These are phyloP conservation scores for Malassezia slooffiae DNA, from an alignment of 1,284 basidiomycete genomes.

Conservation along the genomic window DNA sequence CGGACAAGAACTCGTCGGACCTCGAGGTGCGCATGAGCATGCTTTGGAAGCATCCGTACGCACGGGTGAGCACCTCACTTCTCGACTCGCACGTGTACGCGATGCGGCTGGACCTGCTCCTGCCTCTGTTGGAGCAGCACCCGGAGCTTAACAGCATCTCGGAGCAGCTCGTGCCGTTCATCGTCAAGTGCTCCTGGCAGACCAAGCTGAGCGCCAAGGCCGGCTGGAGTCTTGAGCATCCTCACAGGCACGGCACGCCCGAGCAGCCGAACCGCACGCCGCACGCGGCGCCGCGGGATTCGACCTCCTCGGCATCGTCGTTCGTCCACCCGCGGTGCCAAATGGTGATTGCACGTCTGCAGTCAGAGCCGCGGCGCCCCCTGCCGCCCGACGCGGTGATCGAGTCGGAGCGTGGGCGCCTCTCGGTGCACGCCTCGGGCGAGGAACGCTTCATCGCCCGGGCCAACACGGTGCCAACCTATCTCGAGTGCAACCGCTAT, in stretches of 20 bases:
- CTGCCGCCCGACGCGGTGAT: slow-evolving; percentile 8
- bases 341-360: slow-evolving; percentile 6
- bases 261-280: too few species aligned
- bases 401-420: slow-evolving; percentile 11
- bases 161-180: slow-evolving; percentile 38
- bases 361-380: slow-evolving; percentile 8
- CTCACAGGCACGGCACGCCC: too few species aligned
- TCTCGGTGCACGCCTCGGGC: neutral
- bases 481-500: slow-evolving; percentile 70
- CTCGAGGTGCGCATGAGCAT: slow-evolving; percentile 36
- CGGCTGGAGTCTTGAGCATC: too few species aligned
- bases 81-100: slow-evolving; percentile 42
- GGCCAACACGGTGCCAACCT: slow-evolving; percentile 69
- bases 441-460: slow-evolving; percentile 58
- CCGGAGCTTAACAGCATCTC: slow-evolving; percentile 34
- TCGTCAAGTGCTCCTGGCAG: slow-evolving; percentile 41
- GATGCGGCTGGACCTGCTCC: slow-evolving; percentile 25
- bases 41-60: slow-evolving; percentile 27
- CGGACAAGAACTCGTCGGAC: slow-evolving; percentile 28
- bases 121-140: slow-evolving; percentile 27
- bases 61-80: slow-evolving; percentile 31
- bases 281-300: too few species aligned
- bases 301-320: too few species aligned
- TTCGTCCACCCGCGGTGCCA: slow-evolving; percentile 12
- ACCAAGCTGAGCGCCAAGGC: slow-evolving; percentile 32